phyloP scores from a whole-genome alignment of 2,329 filamentous ascomycete species.

The Fusarium nurragi region DNA sequence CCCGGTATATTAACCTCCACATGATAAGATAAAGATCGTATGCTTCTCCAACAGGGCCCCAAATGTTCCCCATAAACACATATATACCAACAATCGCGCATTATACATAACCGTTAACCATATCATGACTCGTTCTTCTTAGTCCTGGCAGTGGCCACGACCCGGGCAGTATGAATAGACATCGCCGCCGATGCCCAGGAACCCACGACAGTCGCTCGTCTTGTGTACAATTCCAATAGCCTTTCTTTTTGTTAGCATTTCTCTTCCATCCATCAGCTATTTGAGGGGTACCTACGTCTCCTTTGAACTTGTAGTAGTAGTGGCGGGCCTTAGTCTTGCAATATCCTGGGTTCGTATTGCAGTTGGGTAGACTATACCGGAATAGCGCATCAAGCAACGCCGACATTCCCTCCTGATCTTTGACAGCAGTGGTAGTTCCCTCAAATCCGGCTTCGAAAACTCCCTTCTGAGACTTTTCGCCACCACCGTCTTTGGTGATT shows the following conservation, averaged over 20 bases:
- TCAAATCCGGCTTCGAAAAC: neutral
- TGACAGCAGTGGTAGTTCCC: neutral
- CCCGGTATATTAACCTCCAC: no score
- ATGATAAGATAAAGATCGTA: neutral
- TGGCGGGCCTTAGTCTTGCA: neutral
- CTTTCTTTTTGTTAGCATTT: neutral
- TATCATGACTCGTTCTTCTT: neutral
- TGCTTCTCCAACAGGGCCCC: neutral
- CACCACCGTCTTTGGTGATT: constrained; percentile 3
- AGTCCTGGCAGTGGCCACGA: neutral
- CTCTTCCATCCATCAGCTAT: no score
- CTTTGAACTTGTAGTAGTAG: constrained; percentile 11
- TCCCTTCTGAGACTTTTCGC: neutral
- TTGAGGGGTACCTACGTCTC: neutral
- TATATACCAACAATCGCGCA: neutral
- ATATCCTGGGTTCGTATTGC: neutral
- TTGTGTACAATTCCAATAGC: constrained; percentile 7
- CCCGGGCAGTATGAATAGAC: neutral
- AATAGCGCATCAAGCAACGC: neutral
- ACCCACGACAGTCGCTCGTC: neutral
- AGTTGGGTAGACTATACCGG: neutral
- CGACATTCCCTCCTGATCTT: neutral
- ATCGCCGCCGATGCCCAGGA: neutral
- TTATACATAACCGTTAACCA: neutral
- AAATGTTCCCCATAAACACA: neutral